Conservation (phyloP, 495 filamentous ascomycete species). For the Podospora tetraspora region DNA sequence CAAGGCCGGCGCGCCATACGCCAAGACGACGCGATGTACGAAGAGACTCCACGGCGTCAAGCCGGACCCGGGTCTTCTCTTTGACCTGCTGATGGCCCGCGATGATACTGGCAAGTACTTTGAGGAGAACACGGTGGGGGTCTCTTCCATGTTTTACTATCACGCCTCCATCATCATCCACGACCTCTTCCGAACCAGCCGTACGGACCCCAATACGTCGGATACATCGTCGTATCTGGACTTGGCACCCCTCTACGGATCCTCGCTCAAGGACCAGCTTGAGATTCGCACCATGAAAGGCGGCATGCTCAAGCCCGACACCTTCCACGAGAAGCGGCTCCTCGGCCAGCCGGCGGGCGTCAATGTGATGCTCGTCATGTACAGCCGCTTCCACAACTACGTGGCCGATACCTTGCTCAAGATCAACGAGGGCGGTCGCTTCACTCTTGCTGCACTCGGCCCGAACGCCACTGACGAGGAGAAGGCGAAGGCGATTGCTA, state of each 20-base stretch:
- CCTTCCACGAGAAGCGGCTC: slow-evolving; percentile 64
- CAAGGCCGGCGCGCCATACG: slow-evolving; percentile 53
- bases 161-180: slow-evolving; percentile 81
- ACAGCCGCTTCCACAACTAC: slow-evolving; percentile 73
- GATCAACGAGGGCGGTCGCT: slow-evolving; percentile 69
- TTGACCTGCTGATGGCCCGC: slow-evolving; percentile 66
- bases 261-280: slow-evolving; percentile 60
- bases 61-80: slow-evolving; percentile 68
- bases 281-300: slow-evolving; percentile 65
- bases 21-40: slow-evolving; percentile 53
- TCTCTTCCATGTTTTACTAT: slow-evolving; percentile 81
- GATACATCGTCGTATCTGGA: slow-evolving; percentile 75
- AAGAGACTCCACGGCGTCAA: slow-evolving; percentile 50
- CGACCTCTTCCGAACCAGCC: slow-evolving; percentile 46
- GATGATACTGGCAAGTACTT: slow-evolving; percentile 41
- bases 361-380: slow-evolving; percentile 61
- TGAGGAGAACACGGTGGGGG: slow-evolving; percentile 62
- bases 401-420: slow-evolving; percentile 54
- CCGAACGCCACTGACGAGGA: slow-evolving; percentile 42
- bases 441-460: slow-evolving; percentile 46
- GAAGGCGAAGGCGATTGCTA: slow-evolving; percentile 51
- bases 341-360: slow-evolving; percentile 74
- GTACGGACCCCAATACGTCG: slow-evolving; percentile 29
- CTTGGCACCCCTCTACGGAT: slow-evolving; percentile 75
- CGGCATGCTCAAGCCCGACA: slow-evolving; percentile 74